Conservation (phyloP, 768 basidiomycete species). For the Myochromella boudieri region DNA sequence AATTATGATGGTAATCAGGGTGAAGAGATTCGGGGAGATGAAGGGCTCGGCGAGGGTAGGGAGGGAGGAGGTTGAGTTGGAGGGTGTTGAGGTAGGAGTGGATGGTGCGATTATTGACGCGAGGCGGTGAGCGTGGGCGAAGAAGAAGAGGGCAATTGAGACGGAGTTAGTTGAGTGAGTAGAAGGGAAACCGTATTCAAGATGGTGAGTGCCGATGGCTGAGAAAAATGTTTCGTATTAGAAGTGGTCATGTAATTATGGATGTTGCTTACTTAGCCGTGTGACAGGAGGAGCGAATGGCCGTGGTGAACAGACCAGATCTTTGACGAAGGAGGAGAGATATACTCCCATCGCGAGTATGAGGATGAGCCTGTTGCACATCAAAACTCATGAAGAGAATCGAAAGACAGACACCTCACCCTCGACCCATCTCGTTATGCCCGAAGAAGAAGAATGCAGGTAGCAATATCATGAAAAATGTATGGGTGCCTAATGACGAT, state of each 20-base stretch:
- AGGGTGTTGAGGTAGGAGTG: constrained; percentile 8
- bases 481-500: constrained; percentile 79
- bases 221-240: constrained; percentile 2
- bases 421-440: constrained; percentile 63
- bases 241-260: not conserved
- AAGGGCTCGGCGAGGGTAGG: constrained; percentile 20
- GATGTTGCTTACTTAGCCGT: constrained; percentile 65
- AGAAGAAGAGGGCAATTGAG: constrained; percentile 85
- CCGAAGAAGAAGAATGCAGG: constrained; percentile 92
- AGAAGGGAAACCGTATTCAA: constrained; percentile 95
- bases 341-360: constrained; percentile 83
- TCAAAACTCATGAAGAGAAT: no score
- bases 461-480: constrained; percentile 90
- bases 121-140: constrained; percentile 54
- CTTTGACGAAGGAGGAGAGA: constrained; percentile 84
- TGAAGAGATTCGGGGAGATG: constrained; percentile 49
- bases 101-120: constrained; percentile 34
- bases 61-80: constrained; percentile 3
- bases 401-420: constrained; percentile 42
- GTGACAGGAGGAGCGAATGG: constrained; percentile 90
- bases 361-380: constrained; percentile 55
- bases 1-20: constrained; percentile 42
- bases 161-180: constrained; percentile 92
- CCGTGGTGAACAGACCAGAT: constrained; percentile 85
- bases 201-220: constrained; percentile 80